phyloP scores from a whole-genome alignment of 1,284 basidiomycete genomes.

The Moniliophthora roreri region DNA sequence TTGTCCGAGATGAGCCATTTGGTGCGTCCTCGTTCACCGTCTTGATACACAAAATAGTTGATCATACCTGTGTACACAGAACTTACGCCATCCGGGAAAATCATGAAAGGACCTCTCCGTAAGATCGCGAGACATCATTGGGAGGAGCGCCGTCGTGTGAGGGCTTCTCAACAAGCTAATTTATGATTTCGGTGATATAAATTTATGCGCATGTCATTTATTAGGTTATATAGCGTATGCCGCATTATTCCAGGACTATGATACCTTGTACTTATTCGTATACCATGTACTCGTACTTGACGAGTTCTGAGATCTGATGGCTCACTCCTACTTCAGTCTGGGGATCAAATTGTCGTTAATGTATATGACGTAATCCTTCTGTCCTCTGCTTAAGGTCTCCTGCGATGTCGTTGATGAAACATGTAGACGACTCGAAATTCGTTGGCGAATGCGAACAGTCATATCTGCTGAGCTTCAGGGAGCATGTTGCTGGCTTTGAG shows the following conservation, averaged over 20 bases:
- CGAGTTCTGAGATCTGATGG: no score
- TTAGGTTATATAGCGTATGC: neutral
- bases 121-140: constrained; percentile 45
- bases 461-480: neutral
- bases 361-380: no score
- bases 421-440: neutral
- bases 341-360: no score
- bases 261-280: no score
- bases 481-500: neutral
- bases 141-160: constrained; percentile 31
- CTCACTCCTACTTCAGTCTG: no score
- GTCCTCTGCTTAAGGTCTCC: no score
- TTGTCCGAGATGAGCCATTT: constrained; percentile 43
- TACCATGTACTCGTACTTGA: no score
- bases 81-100: constrained; percentile 51
- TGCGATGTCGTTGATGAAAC: no score
- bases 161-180: no score
- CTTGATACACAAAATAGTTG: neutral
- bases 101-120: constrained; percentile 53
- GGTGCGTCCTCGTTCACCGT: constrained; percentile 27
- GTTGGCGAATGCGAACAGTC: neutral
- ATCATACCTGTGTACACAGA: constrained; percentile 6
- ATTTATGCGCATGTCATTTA: neutral
- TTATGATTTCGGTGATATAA: neutral
- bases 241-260: no score